Evolutionary conservation across 192 early-diverging fungal genomes (phyloP).

Genomic region (Coemansia sp.): DNA sequence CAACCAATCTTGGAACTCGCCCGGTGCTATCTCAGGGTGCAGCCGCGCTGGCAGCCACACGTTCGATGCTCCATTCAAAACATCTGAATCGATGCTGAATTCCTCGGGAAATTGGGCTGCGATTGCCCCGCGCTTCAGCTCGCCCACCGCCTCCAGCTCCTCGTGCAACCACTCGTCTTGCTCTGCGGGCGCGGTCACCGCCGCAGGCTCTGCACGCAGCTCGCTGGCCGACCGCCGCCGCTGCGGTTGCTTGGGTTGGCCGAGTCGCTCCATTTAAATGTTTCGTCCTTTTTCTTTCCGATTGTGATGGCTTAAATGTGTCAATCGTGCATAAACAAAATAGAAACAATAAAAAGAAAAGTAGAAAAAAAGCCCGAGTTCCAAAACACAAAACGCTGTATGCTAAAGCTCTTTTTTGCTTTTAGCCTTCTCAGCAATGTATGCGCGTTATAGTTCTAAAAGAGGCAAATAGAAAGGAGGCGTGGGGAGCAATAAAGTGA

Average conservation of each 20-base stretch:
- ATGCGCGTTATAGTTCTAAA: too few relatives aligned
- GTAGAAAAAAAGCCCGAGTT: background rate
- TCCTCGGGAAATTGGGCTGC: constrained; percentile 57
- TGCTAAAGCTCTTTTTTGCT: too few relatives aligned
- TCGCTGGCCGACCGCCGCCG: background rate
- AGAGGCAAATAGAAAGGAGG: too few relatives aligned
- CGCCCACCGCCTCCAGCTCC: constrained; percentile 52
- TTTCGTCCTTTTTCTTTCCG: background rate
- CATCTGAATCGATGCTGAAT: constrained; percentile 48
- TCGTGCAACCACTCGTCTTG: constrained; percentile 37
- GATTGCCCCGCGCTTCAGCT: constrained; percentile 54
- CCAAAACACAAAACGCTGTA: too few relatives aligned
- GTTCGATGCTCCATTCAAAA: constrained; percentile 43
- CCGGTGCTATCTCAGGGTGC: constrained; percentile 59
- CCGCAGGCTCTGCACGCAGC: background rate
- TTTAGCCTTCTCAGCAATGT: too few relatives aligned
- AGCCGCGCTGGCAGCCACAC: constrained; percentile 60
- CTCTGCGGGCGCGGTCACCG: background rate
- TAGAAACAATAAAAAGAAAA: constrained; percentile 2
- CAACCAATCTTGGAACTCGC: constrained; percentile 56
- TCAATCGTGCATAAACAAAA: constrained; percentile 6
- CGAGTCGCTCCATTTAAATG: background rate
- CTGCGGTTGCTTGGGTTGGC: background rate
- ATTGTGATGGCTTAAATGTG: background rate
- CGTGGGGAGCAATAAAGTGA: too few relatives aligned